Evolutionary conservation across 2,329 filamentous ascomycete genomes (phyloP), one percentile per base, ranked within the genome.

Genomic region (Cordyceps fumosorosea): DNA sequence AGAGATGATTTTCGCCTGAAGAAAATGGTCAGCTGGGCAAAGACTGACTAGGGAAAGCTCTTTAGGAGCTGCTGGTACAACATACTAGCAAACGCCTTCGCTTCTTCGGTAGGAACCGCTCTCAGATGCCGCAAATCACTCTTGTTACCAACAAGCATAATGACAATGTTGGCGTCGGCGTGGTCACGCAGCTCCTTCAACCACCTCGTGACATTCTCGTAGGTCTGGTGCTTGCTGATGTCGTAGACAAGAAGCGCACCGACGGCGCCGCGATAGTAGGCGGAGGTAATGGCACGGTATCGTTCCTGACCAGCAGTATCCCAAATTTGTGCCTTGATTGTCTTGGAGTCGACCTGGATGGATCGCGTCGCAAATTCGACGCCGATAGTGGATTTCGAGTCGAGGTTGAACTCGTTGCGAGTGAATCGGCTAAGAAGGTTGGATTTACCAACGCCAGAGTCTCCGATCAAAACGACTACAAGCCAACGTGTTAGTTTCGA

Each of bases 261-360:
- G 62, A 99, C 95, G 61, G 95, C 96, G 72, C 95, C 96, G 72
- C 95, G 90, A 80, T 99, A 99, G 83, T 99, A 99, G 69, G 95
- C 95, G 64, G 95, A 97, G 70, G 95, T 99, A 77, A 99, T 99
- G 76, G 95, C 95, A 76, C 96, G 91, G 83, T 98, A 99, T 77
- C 95, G 89, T 81, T 99, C 95, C 82, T 99, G 95, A 69, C 95
- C 95, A 69, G 95, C 95, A 64, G 95, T 99, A 82, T 99, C 95
- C 95, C 96, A 99, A 73, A 99, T 99, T 83, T 99, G 95, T 71
- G 95, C 95, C 85, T 99, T 99, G 87, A 99, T 99, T 67, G 95
- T 99, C 86, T 99, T 99, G 74, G 90, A 90, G 80, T 99, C 95
- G 73, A 99, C 95, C 80, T 98, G 93, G 76, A 99, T 99, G 69